Conservation (phyloP, 2,329 filamentous ascomycete genomes). For the Colletotrichum sp. region DNA sequence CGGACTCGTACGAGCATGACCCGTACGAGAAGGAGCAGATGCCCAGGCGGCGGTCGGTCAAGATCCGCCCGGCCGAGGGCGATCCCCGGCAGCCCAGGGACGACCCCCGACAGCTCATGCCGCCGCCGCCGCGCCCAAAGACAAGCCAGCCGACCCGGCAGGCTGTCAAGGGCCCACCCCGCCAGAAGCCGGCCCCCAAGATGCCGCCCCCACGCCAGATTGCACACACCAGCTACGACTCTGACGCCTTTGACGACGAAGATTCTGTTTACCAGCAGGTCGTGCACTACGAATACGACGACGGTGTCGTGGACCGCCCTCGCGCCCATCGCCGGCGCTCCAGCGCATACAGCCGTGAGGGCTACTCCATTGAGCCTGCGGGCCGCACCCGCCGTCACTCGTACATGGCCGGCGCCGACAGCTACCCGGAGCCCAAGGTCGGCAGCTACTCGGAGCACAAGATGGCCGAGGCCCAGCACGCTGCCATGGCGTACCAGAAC, state of each 20-base stretch:
- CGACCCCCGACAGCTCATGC: constrained; percentile 53
- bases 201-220: constrained; percentile 27
- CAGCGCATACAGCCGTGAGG: constrained; percentile 40
- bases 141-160: constrained; percentile 26
- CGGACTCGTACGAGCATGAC: constrained; percentile 40
- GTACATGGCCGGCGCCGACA: constrained; percentile 42
- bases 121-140: constrained; percentile 39
- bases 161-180: constrained; percentile 28
- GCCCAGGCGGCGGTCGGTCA: constrained; percentile 46
- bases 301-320: constrained; percentile 36
- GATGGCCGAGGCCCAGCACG: constrained; percentile 48
- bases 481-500: constrained; percentile 58
- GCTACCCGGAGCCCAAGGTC: constrained; percentile 40
- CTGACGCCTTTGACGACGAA: constrained; percentile 41
- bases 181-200: neutral
- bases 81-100: constrained; percentile 48
- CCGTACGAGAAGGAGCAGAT: constrained; percentile 44
- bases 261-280: constrained; percentile 42
- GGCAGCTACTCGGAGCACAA: constrained; percentile 40
- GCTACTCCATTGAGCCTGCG: constrained; percentile 46
- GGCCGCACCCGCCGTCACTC: constrained; percentile 43
- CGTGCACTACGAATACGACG: constrained; percentile 39
- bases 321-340: constrained; percentile 32
- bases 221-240: constrained; percentile 35
- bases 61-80: constrained; percentile 39